Conservation (phyloP, 2,329 filamentous ascomycete genomes). For the Stemphylium lycopersici region DNA sequence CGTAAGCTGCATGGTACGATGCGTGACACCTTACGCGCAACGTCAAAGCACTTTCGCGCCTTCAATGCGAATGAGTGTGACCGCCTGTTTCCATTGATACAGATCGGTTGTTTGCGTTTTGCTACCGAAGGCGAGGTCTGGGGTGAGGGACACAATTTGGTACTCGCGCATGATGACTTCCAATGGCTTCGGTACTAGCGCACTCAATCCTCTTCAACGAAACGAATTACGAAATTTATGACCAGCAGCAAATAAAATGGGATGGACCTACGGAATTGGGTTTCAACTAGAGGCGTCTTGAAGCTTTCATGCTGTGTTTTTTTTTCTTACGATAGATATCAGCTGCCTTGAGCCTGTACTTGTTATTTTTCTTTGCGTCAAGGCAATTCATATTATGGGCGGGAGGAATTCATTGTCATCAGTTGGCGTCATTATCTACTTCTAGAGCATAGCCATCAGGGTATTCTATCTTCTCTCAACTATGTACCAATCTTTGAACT, state of each 20-base stretch:
- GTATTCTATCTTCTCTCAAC: too few species aligned
- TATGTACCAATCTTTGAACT: too few species aligned
- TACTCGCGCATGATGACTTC: slow-evolving; percentile 39
- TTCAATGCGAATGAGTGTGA: slow-evolving; percentile 33
- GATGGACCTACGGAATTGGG: background rate
- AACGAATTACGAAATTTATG: background rate
- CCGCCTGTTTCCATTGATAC: slow-evolving; percentile 34
- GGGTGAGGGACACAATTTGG: slow-evolving; percentile 39
- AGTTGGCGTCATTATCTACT: too few species aligned
- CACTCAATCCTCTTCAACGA: background rate
- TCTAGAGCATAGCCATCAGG: too few species aligned
- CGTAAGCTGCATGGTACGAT: slow-evolving; percentile 30
- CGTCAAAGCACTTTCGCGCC: slow-evolving; percentile 32
- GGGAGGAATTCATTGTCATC: too few species aligned
- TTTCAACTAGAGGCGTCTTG: background rate
- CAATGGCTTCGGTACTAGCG: slow-evolving; percentile 36
- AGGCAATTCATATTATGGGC: too few species aligned
- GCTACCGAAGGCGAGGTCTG: slow-evolving; percentile 35
- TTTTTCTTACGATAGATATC: background rate
- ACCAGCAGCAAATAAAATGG: background rate
- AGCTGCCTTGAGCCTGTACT: too few species aligned
- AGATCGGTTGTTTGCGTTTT: slow-evolving; percentile 36
- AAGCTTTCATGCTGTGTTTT: background rate
- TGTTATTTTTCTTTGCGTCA: too few species aligned
- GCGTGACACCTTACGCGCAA: slow-evolving; percentile 35